These are phyloP conservation scores for Hymenoscyphus occultus DNA, from an alignment of 2,329 filamentous ascomycete genomes.

Conservation along the genomic window DNA sequence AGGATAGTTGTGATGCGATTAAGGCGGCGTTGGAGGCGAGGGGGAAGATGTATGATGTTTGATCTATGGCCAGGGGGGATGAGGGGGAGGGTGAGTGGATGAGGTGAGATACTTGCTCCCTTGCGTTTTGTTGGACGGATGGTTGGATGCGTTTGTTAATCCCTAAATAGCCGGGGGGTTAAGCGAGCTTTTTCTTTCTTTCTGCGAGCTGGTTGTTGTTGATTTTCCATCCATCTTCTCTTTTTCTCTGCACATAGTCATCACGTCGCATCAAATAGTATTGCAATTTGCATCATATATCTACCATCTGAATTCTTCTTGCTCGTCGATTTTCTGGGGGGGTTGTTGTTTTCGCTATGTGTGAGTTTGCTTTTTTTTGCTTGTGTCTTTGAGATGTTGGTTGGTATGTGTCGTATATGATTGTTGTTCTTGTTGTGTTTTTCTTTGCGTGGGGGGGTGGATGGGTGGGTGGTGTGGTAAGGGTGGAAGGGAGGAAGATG, in stretches of 20 bases:
- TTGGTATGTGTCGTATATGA: too few relatives aligned
- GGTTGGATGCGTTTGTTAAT: background rate
- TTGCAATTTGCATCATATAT: background rate
- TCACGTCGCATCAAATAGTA: background rate
- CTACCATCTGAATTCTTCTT: too few relatives aligned
- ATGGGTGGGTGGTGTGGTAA: too few relatives aligned
- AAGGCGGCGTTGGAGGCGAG: slow-evolving; percentile 25
- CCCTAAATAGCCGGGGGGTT: background rate
- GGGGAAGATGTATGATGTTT: slow-evolving; percentile 30
- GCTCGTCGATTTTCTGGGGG: too few relatives aligned
- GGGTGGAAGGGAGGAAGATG: too few relatives aligned
- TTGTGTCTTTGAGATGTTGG: too few relatives aligned
- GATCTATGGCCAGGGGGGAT: background rate
- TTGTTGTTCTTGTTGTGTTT: too few relatives aligned
- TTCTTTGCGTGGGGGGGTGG: too few relatives aligned
- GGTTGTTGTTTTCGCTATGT: too few relatives aligned
- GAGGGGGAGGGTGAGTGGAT: background rate
- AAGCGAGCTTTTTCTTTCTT: background rate
- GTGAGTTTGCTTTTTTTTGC: too few relatives aligned
- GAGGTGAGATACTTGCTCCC: background rate
- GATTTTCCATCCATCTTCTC: background rate
- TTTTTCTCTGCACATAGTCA: background rate
- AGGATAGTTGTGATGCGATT: slow-evolving; percentile 68
- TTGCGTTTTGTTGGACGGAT: background rate
- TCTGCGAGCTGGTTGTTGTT: too few relatives aligned